Conservation (phyloP, 208 protist species). For the Phytomonas serpens region DNA sequence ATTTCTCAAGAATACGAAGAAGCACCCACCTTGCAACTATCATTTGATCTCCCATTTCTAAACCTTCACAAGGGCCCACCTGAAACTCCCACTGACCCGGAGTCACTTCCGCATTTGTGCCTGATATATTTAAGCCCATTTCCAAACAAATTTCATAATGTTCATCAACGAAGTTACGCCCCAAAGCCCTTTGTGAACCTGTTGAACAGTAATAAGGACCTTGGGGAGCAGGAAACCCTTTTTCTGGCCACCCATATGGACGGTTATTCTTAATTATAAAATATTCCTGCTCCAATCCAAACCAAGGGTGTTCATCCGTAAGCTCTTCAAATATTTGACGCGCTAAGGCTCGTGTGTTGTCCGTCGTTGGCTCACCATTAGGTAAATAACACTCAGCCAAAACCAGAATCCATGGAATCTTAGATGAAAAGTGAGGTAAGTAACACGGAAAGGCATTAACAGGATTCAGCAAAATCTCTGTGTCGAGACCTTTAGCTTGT, state of each 20-base stretch:
- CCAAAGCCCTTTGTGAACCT: slow-evolving; percentile 67
- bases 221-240: slow-evolving; percentile 92
- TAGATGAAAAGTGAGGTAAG: slow-evolving; percentile 55
- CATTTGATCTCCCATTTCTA: slow-evolving; percentile 93
- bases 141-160: slow-evolving; percentile 77
- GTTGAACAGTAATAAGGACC: slow-evolving; percentile 96
- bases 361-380: slow-evolving; percentile 82
- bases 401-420: slow-evolving; percentile 83
- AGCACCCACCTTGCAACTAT: slow-evolving; percentile 91
- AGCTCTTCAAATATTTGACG: slow-evolving; percentile 78
- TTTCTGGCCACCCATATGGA: slow-evolving; percentile 78
- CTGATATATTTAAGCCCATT: slow-evolving; percentile 82
- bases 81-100: slow-evolving; percentile 98
- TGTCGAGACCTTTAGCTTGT: slow-evolving; percentile 62
- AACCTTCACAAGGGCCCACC: slow-evolving; percentile 87
- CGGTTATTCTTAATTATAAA: slow-evolving; percentile 51
- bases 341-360: slow-evolving; percentile 87
- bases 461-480: slow-evolving; percentile 87
- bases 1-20: slow-evolving; percentile 62
- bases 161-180: slow-evolving; percentile 77
- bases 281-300: slow-evolving; percentile 85
- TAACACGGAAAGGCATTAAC: slow-evolving; percentile 74
- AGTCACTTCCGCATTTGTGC: slow-evolving; percentile 96
- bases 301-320: slow-evolving; percentile 72
- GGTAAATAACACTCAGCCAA: slow-evolving; percentile 91